Percentiles rank a stretch among this genome's conserved stretches.
Conservation (phyloP, 768 basidiomycete genomes). For the Hygrocybe punicea region DNA sequence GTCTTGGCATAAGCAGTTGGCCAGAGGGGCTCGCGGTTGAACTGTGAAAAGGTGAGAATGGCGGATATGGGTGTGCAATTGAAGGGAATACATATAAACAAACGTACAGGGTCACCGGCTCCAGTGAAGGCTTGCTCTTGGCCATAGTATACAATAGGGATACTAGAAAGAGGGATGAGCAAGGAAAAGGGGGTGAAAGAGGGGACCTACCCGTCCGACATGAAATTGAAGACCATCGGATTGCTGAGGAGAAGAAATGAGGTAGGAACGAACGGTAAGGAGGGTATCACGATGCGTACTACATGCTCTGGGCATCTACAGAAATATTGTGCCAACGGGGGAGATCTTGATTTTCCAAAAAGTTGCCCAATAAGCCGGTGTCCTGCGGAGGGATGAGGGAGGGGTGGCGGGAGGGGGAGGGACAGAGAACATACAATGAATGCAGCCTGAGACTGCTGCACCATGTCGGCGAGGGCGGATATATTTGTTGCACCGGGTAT, state of each 20-base stretch:
- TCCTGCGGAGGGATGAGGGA: slow-evolving; percentile 27
- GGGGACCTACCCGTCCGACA: slow-evolving; percentile 55
- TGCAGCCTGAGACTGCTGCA: slow-evolving; percentile 50
- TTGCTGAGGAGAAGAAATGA: slow-evolving; percentile 43
- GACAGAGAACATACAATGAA: slow-evolving; percentile 42
- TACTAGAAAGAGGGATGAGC: slow-evolving; percentile 22
- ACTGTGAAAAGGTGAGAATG: slow-evolving; percentile 33
- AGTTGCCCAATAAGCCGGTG: slow-evolving; percentile 59
- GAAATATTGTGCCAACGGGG: slow-evolving; percentile 71
- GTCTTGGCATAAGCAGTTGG: slow-evolving; percentile 60
- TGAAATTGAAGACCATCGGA: slow-evolving; percentile 70
- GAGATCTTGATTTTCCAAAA: slow-evolving; percentile 76
- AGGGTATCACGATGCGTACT: slow-evolving; percentile 38
- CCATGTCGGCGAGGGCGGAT: slow-evolving; percentile 49
- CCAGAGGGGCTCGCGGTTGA: slow-evolving; percentile 77
- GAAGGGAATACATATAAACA: not conserved
- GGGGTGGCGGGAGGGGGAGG: not conserved
- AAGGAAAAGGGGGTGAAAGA: not conserved
- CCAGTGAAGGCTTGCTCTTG: slow-evolving; percentile 74
- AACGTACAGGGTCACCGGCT: slow-evolving; percentile 57
- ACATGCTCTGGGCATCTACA: slow-evolving; percentile 68
- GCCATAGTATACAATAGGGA: slow-evolving; percentile 79
- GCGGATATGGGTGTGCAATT: not conserved
- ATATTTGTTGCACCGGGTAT: slow-evolving; percentile 68
- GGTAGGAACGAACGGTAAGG: not conserved